Evolutionary conservation across 139 green algal genomes (phyloP).

Genomic region (Closterium sp.): DNA sequence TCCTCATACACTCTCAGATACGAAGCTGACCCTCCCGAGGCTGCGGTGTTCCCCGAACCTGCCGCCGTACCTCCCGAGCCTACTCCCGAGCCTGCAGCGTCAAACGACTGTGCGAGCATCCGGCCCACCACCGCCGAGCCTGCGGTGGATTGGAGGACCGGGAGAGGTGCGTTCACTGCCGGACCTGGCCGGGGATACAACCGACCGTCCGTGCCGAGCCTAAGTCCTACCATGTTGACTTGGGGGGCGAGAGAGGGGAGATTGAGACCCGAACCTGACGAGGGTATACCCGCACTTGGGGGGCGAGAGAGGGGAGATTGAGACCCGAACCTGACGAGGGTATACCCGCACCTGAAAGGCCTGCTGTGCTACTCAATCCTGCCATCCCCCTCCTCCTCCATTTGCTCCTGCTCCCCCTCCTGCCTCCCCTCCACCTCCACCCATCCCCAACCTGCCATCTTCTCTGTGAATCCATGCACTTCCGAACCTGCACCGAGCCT

Average conservation of each 20-base stretch:
- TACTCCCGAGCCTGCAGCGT: neutral
- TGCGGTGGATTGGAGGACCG: neutral
- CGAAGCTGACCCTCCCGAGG: neutral
- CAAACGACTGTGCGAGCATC: neutral
- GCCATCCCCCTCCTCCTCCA: neutral
- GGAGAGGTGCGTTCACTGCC: neutral
- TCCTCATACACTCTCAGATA: neutral
- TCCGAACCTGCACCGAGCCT: neutral
- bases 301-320: neutral
- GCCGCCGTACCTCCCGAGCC: neutral
- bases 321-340: neutral
- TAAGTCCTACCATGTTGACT: neutral
- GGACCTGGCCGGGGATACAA: neutral
- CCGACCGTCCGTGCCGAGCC: neutral
- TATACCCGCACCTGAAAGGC: neutral
- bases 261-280: too few species aligned
- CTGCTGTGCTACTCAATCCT: neutral
- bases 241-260: too few species aligned
- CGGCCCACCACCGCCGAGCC: neutral
- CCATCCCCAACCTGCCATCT: neutral
- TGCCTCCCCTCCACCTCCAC: neutral
- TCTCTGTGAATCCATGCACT: neutral
- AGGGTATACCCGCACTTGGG: too few species aligned
- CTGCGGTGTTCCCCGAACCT: neutral
- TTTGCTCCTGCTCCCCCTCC: neutral